Percentiles rank a stretch among this genome's conserved stretches.
Conservation (phyloP, 495 filamentous ascomycete genomes). For the Hypoxylon crocopeplum region DNA sequence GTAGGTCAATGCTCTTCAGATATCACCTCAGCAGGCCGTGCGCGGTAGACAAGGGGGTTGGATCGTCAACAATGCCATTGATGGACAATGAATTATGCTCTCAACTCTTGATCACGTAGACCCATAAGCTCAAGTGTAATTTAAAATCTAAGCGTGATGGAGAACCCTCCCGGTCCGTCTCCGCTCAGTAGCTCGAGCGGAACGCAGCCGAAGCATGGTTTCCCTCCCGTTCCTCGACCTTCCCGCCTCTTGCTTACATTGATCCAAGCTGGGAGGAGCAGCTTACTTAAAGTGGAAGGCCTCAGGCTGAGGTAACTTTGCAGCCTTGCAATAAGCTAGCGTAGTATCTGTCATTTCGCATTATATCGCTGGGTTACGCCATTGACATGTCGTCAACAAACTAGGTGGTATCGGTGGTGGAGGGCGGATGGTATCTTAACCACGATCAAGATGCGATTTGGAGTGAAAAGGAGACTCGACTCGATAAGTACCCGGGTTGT, state of each 20-base stretch:
- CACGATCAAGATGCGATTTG: conserved; percentile 13
- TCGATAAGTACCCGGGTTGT: conserved; percentile 31
- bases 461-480: conserved; percentile 1
- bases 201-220: conserved; percentile 29
- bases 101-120: conserved; percentile 4
- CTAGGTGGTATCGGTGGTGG: conserved; percentile 17
- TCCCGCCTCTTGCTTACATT: not conserved
- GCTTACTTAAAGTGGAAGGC: conserved; percentile 5
- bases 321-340: conserved; percentile 36
- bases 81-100: not conserved
- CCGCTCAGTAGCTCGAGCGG: conserved; percentile 18
- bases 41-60: not conserved
- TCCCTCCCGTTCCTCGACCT: conserved; percentile 5
- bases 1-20: conserved; percentile 20
- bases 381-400: conserved; percentile 7
- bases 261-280: not conserved
- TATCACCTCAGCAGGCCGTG: conserved; percentile 16
- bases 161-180: conserved; percentile 20
- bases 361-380: conserved; percentile 22
- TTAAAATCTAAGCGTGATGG: conserved; percentile 2
- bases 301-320: conserved; percentile 23
- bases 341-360: conserved; percentile 43
- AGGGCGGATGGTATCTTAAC: conserved; percentile 33
- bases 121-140: not conserved
- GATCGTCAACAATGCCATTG: conserved; percentile 13